Conservation (phyloP, 306 rosid genomes). For the Lathyrus sativus region DNA sequence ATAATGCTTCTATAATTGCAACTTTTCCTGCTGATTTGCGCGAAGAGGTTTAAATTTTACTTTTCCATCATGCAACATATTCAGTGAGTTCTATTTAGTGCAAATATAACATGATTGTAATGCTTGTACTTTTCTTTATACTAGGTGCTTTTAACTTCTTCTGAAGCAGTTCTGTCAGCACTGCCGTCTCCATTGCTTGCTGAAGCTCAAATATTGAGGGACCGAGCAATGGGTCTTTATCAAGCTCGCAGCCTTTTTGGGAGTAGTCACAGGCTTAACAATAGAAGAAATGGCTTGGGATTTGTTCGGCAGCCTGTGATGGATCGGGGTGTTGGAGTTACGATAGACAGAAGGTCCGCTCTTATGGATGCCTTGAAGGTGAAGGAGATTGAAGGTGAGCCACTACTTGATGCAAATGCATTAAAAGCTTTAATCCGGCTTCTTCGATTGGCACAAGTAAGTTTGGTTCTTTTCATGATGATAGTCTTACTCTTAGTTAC, state of each 20-base stretch:
- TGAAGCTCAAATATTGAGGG: slow-evolving; percentile 96
- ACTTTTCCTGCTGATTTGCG: slow-evolving; percentile 99
- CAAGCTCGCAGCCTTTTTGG: slow-evolving; percentile 92
- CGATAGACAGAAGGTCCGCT: slow-evolving; percentile 80
- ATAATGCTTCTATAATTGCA: slow-evolving; percentile 95
- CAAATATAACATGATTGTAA: slow-evolving; percentile 28
- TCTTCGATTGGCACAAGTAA: slow-evolving; percentile 91
- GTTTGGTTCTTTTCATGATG: slow-evolving; percentile 34
- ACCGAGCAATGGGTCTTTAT: slow-evolving; percentile 97
- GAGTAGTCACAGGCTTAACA: slow-evolving; percentile 72
- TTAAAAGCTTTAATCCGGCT: slow-evolving; percentile 91
- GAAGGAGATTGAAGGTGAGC: slow-evolving; percentile 92
- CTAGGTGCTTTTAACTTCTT: slow-evolving; percentile 93
- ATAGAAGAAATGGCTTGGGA: slow-evolving; percentile 89
- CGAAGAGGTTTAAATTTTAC: slow-evolving; percentile 75
- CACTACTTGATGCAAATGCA: slow-evolving; percentile 78
- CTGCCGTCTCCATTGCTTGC: slow-evolving; percentile 91
- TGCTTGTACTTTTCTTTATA: slow-evolving; percentile 34
- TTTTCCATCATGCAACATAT: slow-evolving; percentile 16
- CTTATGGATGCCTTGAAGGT: slow-evolving; percentile 71
- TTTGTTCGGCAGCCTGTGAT: slow-evolving; percentile 82
- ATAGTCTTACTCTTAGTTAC: slow-evolving; percentile 43
- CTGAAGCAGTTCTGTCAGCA: slow-evolving; percentile 95
- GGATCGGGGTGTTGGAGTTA: slow-evolving; percentile 96
- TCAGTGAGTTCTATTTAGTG: slow-evolving; percentile 29